Evolutionary conservation across 345 rosid genomes (phyloP).

Genomic region (Eucalyptus shirleyi): DNA sequence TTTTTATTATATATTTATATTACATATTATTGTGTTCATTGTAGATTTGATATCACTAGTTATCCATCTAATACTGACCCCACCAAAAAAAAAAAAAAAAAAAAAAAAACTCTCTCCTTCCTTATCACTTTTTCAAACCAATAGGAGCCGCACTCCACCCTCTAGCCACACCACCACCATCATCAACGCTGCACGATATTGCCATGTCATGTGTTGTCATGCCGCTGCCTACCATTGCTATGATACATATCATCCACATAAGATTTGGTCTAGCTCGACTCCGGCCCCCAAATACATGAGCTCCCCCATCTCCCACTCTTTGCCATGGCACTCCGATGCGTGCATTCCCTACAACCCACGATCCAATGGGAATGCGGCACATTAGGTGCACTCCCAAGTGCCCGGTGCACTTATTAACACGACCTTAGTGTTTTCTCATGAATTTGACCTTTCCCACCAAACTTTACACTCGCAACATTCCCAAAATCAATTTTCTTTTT

Average conservation of each 20-base stretch:
- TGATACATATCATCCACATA: neutral
- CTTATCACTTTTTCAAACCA: neutral
- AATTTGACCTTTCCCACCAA: neutral
- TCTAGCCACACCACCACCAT: neutral
- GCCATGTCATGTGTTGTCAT: neutral
- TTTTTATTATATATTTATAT: neutral
- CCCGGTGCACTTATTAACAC: neutral
- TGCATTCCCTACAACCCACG: neutral
- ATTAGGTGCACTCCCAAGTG: neutral
- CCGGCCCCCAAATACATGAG: neutral
- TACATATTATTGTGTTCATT: neutral
- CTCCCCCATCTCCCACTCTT: neutral
- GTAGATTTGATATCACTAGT: neutral
- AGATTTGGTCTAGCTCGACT: neutral
- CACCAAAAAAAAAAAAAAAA: neutral
- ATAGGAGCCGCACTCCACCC: neutral
- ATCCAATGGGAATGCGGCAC: neutral
- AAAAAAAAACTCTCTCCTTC: neutral
- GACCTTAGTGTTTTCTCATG: neutral
- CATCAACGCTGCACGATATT: neutral
- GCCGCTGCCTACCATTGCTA: neutral
- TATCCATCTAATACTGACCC: neutral
- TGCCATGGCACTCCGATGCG: neutral
- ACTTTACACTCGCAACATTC: neutral
- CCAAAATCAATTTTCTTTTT: neutral